A percentile compares a stretch with the other conserved stretches of the same genome.
Conservation (phyloP, 2,329 filamentous ascomycete genomes). For the Alternaria burnsii region DNA sequence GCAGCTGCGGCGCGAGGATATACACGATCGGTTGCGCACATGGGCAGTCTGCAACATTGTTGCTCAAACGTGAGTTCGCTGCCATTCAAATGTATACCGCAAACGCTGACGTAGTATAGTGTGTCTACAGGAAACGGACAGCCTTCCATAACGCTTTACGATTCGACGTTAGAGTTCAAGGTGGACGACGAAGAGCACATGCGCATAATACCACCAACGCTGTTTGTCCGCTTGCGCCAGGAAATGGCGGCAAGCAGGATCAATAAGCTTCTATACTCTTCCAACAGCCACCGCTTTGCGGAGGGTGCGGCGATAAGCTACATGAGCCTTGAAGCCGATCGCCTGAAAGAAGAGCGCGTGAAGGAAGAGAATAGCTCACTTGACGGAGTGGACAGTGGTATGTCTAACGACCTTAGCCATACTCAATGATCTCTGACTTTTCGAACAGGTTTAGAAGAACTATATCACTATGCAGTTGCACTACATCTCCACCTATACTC, state of each 20-base stretch:
- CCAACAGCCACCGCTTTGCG: slow-evolving; percentile 42
- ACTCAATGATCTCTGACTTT: slow-evolving; percentile 41
- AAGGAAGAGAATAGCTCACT: slow-evolving; percentile 30
- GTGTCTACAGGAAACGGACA: slow-evolving; percentile 86
- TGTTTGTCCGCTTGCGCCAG: slow-evolving; percentile 50
- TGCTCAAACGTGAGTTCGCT: slow-evolving; percentile 67
- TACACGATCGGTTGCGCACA: slow-evolving; percentile 79
- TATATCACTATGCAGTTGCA: slow-evolving; percentile 76
- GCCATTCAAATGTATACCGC: slow-evolving; percentile 5
- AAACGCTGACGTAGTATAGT: slow-evolving; percentile 49
- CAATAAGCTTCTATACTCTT: slow-evolving; percentile 49
- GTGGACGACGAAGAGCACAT: slow-evolving; percentile 50
- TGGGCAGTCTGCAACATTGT: slow-evolving; percentile 90
- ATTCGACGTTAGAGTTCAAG: slow-evolving; percentile 69
- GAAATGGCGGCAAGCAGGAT: slow-evolving; percentile 52
- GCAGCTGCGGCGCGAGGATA: slow-evolving; percentile 79
- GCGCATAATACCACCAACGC: slow-evolving; percentile 45
- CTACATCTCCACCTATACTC: slow-evolving; percentile 80
- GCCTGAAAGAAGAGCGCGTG: slow-evolving; percentile 45
- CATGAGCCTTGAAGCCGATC: slow-evolving; percentile 48
- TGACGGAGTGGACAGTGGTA: slow-evolving; percentile 48
- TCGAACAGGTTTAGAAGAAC: slow-evolving; percentile 55
- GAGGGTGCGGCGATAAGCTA: slow-evolving; percentile 44
- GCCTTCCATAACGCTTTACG: slow-evolving; percentile 79
- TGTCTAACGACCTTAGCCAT: neutral